Evolutionary conservation across 768 basidiomycete species (phyloP).

Genomic region (Leucosporidium yakuticum): DNA sequence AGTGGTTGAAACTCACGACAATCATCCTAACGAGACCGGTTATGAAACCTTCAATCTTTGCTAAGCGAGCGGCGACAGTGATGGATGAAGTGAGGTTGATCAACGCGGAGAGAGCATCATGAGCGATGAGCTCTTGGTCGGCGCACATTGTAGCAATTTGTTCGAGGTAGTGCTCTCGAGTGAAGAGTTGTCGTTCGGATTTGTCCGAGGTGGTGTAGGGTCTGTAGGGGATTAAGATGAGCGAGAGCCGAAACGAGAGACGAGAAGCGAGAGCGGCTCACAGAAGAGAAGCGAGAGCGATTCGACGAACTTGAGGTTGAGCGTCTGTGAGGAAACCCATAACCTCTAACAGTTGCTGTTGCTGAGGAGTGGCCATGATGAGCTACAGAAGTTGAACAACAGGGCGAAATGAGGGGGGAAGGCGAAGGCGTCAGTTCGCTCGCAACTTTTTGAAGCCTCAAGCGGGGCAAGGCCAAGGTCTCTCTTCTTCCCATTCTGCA

Average conservation of each 20-base stretch:
- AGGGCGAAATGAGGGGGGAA: no score
- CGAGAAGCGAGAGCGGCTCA: slow-evolving; percentile 46
- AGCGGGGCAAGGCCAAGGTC: no score
- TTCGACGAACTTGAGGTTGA: slow-evolving; percentile 78
- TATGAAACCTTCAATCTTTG: slow-evolving; percentile 66
- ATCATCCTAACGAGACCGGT: slow-evolving; percentile 82
- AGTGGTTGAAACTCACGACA: slow-evolving; percentile 55
- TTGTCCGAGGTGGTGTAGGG: slow-evolving; percentile 56
- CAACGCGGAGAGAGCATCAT: slow-evolving; percentile 88
- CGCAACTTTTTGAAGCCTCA: no score
- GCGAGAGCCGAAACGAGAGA: slow-evolving; percentile 61
- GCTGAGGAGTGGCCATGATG: no score
- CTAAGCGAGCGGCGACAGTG: slow-evolving; percentile 53
- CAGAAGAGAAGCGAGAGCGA: slow-evolving; percentile 77
- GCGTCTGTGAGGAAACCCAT: slow-evolving; percentile 75
- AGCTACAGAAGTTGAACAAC: no score
- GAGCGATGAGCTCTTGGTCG: slow-evolving; percentile 65
- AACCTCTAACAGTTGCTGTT: slow-evolving; percentile 52
- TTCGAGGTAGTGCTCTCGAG: slow-evolving; percentile 59
- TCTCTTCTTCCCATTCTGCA: no score
- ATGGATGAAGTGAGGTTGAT: slow-evolving; percentile 88
- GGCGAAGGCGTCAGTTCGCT: no score
- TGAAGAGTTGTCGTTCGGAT: slow-evolving; percentile 47
- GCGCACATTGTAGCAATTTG: slow-evolving; percentile 81
- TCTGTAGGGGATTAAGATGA: slow-evolving; percentile 59